Base-by-base conservation (phyloP, 192 early-diverging fungal species). In the Dissophora ornata region DNA sequence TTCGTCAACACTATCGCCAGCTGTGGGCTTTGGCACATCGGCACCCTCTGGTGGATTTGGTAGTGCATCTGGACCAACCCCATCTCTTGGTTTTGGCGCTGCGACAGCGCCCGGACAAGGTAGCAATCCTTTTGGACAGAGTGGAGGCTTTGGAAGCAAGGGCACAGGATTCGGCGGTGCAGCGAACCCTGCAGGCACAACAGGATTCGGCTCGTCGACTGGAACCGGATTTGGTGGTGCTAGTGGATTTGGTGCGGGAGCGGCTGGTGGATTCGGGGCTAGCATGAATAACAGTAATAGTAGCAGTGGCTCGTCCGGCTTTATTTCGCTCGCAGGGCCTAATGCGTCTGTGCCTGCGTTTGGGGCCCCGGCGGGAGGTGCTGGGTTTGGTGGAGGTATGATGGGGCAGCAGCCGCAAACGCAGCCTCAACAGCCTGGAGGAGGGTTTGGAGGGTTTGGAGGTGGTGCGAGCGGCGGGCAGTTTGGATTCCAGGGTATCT, bases 401-500 rank as follows among this genome's bases (percentile, higher is more conserved):
- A 28, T 30, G 12, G 28, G 8, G 42, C 40, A 10, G 4, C 58
- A 22, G 29, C 58, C 45, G 45, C 58, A 15, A 22, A 26, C 12
- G 9, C 40, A 34, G 48, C 29, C 29, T 26, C 26, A 54, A 30
- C 18, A 22, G 52, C 32, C 46, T 9, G 36, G 36, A 42, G 56
- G 56, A 40, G 56, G 56, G 2, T 57, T 57, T 45, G 56, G 34
- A 42, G 5, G 56, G 56, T n/a, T 25, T 24, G 5, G 21, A 32
- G 24, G 29, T 42, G 9, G 16, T 28, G 40, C 42, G 48, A 65
- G 25, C 10, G 51, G 38, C 34, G 64, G 58, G 3, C 29, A 53
- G 2, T 67, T 67, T 28, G 64, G 64, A 19, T 67, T 67, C 15
- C 52, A 56, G 28, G 41, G 41, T 45, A 57, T 67, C n/a, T 47